Evolutionary conservation across 164 flowering plant species (phyloP), one percentile per base, ranked within the genome.

Genomic region (Berberis vulgaris): DNA sequence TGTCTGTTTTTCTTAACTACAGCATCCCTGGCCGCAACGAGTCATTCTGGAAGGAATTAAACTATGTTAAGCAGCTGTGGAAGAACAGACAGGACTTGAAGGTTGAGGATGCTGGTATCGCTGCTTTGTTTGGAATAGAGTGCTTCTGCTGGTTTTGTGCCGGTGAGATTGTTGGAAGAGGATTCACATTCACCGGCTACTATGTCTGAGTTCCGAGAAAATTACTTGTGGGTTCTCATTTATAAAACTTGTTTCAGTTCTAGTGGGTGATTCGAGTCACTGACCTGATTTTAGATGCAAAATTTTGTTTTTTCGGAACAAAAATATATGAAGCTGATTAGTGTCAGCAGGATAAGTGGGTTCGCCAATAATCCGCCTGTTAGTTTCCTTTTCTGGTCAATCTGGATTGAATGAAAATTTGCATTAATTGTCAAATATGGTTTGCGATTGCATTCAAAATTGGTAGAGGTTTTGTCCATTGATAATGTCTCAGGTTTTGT

Each of bases 161-260:
- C 12, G 65, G 65, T 41, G 65, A 50, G 47, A 52, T 50, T 12
- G 65, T 53, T 1, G 65, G 65, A 63, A 63, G 65, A 53, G 65
- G 65, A 50, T 63, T 63, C 41, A 63, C 66, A 53, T 63, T 63
- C 41, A 63, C 66, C 5, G 59, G 66, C 43, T 63, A 63, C 49
- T 54, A 63, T 63, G 58, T 63, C 5, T 63, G 58, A 53, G n/a
- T 41, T 1, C 43, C 42, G 53, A 41, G 7, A 57, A 5, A 57
- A 6, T 1, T 61, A 10, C 8, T 46, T 41, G 60, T 57, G 42
- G 60, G 11, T 57, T 57, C 41, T 8, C 43, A 42, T 57, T 55
- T 57, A 41, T 57, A 9, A 41, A 10, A 42, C 43, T 4, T 52
- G 54, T 52, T 11, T 41, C 41, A 40, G 43, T 41, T 26, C 5